Base-by-base conservation (phyloP, 2,329 filamentous ascomycete species). In the Aspergillus fumigatus region DNA sequence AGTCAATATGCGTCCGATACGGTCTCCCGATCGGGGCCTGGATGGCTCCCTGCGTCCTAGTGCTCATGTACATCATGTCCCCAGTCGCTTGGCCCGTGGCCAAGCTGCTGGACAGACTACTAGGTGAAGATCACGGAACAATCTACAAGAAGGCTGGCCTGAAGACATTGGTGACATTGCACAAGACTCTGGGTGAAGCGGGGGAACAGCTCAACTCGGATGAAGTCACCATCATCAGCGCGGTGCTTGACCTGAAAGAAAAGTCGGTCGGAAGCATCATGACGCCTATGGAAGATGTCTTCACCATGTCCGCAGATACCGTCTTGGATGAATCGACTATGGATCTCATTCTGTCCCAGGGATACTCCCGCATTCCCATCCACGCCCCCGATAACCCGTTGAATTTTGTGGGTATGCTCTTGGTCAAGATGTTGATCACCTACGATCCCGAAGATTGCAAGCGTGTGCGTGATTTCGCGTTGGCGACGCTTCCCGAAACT, bases 251-350 rank as follows among this genome's bases (percentile, higher is more conserved):
- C 70, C 80, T 99, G 63, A 99, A 97, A 78, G 92, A 94, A 64
- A 99, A 99, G 78, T 82, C 93, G 0, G 92, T 99, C 6, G 91
- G 90, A 48, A 89, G 86, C 69, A 96, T 99, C 70, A 99, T 99
- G 94, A 99, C 95, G 0, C 94, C 94, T 0, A 97, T 99, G 89
- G 87, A 90, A 48, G 92, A 99, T 70, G 94, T 97, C 50, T 99
- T 96, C 71, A 93, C 89, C 59, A 90, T 99, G 85, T 92, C 92
- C n/a, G 89, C 93, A 52, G 92, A 99, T 68, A 94, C 93, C 4
- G 82, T 97, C 2, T 78, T 99, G 56, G 92, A 99, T 68, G 93
- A 97, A 74, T 82, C 86, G 68, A 97, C 92, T 65, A 97, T 97
- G 88, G 91, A 97, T 73, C 84, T 85, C 59, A 97, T 99, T 55